phyloP scores from a whole-genome alignment of 2,329 filamentous ascomycete species.

The Botrytis elliptica region DNA sequence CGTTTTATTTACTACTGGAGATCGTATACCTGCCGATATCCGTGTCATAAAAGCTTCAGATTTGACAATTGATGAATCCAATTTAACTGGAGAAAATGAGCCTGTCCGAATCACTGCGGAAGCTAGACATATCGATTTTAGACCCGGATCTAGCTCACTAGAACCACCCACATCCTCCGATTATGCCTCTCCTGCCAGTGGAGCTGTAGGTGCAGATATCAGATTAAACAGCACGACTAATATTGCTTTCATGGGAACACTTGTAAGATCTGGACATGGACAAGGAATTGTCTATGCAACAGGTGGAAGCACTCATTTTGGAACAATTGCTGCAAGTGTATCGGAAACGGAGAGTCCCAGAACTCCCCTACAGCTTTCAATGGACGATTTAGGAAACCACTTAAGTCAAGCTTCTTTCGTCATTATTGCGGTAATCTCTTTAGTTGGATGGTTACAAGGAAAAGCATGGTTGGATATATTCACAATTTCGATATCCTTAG shows the following conservation, averaged over 20 bases:
- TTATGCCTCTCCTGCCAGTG: slow-evolving; percentile 57
- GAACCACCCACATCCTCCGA: slow-evolving; percentile 53
- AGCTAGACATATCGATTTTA: slow-evolving; percentile 45
- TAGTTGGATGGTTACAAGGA: slow-evolving; percentile 87
- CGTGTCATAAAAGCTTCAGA: slow-evolving; percentile 89
- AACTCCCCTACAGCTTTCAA: slow-evolving; percentile 89
- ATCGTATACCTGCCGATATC: slow-evolving; percentile 94
- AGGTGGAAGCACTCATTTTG: slow-evolving; percentile 90
- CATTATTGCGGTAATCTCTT: slow-evolving; percentile 88
- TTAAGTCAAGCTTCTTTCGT: slow-evolving; percentile 95
- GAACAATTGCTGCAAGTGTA: slow-evolving; percentile 90
- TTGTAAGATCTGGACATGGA: slow-evolving; percentile 92
- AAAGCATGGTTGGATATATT: slow-evolving; percentile 92
- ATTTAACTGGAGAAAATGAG: slow-evolving; percentile 94
- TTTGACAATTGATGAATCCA: slow-evolving; percentile 92
- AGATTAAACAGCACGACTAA: slow-evolving; percentile 76
- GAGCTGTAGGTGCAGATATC: slow-evolving; percentile 62
- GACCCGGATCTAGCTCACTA: slow-evolving; percentile 37
- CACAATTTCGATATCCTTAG: slow-evolving; percentile 93
- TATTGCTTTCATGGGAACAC: slow-evolving; percentile 96
- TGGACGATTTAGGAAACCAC: slow-evolving; percentile 96
- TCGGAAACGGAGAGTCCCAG: slow-evolving; percentile 93
- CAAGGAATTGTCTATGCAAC: slow-evolving; percentile 98
- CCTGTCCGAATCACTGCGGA: slow-evolving; percentile 78
- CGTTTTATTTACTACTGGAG: slow-evolving; percentile 90